Evolutionary conservation across 2,329 filamentous ascomycete species (phyloP), one percentile per base, ranked within the genome.

Genomic region (Aspergillus sp.): DNA sequence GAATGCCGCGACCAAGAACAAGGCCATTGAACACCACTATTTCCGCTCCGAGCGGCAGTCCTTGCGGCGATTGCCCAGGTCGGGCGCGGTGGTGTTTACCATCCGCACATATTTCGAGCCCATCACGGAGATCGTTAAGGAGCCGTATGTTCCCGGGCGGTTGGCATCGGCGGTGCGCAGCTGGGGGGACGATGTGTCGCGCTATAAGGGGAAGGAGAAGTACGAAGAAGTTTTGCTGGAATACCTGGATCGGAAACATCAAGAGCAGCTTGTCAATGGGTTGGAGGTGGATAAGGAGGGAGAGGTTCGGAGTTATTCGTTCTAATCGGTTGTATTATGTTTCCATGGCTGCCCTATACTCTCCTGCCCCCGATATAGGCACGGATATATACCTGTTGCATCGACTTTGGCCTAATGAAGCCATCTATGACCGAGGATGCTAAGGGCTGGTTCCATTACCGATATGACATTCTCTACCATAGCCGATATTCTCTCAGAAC

Each of bases 61-160:
- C 12, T 60, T 91, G 44, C 70, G 85, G 8, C 67, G 86, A 42
- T 69, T 84, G 48, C 81, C 81, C 3, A 72, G 67, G 53, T 74
- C 72, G 1, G 77, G 79, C 0, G 80, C 73, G 0, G 71, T 83
- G 1, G 78, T 83, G 3, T 91, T 91, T 57, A 90, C 86, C 0
- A 88, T 91, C 43, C 73, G 86, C 8, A 91, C 86, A 0, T 91
- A 91, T 63, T 89, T 91, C 58, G 78, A 82, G 49, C 85, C 84
- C 0, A 68, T 91, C 29, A 82, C 75, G 0, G 80, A 83, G 10
- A 77, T 91, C 48, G 81, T 70, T 0, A 64, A 79, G 61, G 86
- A 91, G 67, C 79, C 82, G 12, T 86, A 86, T 62, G 86, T 94
- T 0, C 87, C 88, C 0, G 87, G 88, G 0, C 67, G 88, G 32